Conservation (phyloP, 129 eudicot species). For the Heracleum sosnowskyi region DNA sequence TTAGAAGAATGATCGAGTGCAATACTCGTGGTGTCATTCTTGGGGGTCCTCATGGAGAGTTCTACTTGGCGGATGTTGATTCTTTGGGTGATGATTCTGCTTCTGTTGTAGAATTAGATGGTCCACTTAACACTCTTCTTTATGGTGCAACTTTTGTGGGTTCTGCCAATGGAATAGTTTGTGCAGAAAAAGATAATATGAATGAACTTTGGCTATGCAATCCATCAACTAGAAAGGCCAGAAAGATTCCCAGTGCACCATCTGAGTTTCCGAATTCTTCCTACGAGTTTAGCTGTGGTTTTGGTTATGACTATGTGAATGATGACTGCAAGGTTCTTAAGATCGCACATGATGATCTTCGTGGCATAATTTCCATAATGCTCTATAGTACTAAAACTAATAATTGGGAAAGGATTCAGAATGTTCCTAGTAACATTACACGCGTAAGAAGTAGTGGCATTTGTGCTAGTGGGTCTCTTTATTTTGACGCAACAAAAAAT, state of each 20-base stretch:
- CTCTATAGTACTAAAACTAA: not conserved
- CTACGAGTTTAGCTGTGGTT: not conserved
- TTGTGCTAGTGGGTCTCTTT: too few species aligned
- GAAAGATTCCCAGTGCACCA: not conserved
- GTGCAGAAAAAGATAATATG: conserved; percentile 3
- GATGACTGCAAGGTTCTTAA: not conserved
- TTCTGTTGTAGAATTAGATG: too few species aligned
- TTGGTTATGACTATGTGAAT: not conserved
- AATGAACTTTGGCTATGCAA: not conserved
- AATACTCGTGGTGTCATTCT: not conserved
- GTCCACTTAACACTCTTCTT: not conserved
- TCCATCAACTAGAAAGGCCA: not conserved
- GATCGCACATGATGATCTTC: not conserved
- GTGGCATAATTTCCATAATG: not conserved
- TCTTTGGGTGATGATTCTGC: not conserved
- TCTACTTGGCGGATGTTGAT: not conserved
- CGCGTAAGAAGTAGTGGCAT: too few species aligned
- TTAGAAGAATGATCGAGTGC: not conserved
- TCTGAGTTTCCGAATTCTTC: not conserved
- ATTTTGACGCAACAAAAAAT: too few species aligned
- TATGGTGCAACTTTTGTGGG: conserved; percentile 20
- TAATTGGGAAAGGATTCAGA: not conserved
- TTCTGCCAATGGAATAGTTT: conserved; percentile 23
- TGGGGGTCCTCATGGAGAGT: too few species aligned
- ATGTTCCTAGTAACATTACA: not conserved